phyloP scores from a whole-genome alignment of 176 grass and related monocot species.

The Oryza longistaminata region DNA sequence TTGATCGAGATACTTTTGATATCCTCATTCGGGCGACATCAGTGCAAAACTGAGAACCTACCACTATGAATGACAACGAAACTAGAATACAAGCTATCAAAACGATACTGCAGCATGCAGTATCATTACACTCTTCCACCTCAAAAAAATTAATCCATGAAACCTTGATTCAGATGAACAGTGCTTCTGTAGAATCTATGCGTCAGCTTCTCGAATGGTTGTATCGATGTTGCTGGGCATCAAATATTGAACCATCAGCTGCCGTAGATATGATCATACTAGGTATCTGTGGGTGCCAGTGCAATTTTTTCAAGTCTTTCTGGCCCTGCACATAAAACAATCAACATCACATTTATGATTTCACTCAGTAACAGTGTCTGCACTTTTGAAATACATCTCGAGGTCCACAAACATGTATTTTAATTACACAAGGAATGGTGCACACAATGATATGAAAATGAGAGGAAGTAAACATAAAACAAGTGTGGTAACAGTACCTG shows the following conservation, averaged over 20 bases:
- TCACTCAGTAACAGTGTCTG: neutral
- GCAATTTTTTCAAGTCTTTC: slow-evolving; percentile 94
- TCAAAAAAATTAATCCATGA: neutral
- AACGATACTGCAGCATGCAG: neutral
- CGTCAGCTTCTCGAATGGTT: slow-evolving; percentile 49
- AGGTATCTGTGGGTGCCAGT: slow-evolving; percentile 88
- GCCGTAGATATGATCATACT: slow-evolving; percentile 83
- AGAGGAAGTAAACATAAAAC: neutral
- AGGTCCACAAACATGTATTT: neutral
- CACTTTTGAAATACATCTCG: neutral
- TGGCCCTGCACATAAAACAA: slow-evolving; percentile 63
- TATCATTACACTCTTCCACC: neutral
- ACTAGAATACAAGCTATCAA: neutral
- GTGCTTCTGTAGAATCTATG: neutral
- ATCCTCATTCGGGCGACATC: neutral
- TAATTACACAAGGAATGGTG: neutral
- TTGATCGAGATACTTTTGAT: neutral
- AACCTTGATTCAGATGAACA: neutral
- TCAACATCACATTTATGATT: slow-evolving; percentile 16
- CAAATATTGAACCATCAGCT: slow-evolving; percentile 77
- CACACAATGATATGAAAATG: neutral
- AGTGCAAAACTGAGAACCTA: neutral
- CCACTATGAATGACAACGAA: neutral
- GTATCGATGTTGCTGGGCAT: slow-evolving; percentile 86
- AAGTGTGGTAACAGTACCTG: slow-evolving; percentile 51